Evolutionary conservation across 1,284 basidiomycete genomes (phyloP).

Genomic region (Sanguinoderma infundibulare): DNA sequence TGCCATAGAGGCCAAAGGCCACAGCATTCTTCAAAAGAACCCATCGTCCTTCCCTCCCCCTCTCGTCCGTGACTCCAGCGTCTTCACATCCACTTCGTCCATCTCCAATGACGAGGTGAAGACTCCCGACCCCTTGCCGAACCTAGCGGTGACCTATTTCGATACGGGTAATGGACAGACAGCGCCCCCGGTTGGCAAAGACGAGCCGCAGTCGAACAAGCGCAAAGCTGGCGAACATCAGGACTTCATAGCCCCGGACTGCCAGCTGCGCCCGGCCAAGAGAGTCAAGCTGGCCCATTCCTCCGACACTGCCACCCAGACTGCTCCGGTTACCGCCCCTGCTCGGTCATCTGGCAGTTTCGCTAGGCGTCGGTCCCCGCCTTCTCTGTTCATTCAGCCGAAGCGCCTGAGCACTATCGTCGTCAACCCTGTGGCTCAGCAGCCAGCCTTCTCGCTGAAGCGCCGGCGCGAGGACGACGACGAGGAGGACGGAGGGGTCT

Average conservation of each 20-base stretch:
- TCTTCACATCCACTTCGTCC: no score
- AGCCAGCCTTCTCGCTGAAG: neutral
- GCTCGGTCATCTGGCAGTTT: neutral
- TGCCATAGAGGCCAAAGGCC: neutral
- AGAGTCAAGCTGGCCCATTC: neutral
- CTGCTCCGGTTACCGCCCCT: neutral
- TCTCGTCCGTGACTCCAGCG: no score
- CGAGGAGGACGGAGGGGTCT: neutral
- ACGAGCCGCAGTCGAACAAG: neutral
- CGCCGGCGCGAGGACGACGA: neutral
- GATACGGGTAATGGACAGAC: no score
- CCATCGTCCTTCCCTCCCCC: no score
- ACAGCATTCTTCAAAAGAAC: neutral
- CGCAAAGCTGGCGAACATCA: neutral
- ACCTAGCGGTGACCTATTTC: neutral
- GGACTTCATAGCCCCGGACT: neutral
- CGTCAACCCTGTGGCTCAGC: neutral
- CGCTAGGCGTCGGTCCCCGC: neutral
- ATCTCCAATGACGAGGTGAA: no score
- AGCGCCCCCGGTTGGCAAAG: neutral
- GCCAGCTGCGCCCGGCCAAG: neutral
- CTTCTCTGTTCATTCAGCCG: neutral
- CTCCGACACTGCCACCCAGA: neutral
- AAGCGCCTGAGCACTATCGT: neutral
- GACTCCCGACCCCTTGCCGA: neutral